Percentiles rank a stretch among this genome's conserved stretches.
phyloP scores from a whole-genome alignment of 1,284 basidiomycete species.

The Trichosporon sp. region DNA sequence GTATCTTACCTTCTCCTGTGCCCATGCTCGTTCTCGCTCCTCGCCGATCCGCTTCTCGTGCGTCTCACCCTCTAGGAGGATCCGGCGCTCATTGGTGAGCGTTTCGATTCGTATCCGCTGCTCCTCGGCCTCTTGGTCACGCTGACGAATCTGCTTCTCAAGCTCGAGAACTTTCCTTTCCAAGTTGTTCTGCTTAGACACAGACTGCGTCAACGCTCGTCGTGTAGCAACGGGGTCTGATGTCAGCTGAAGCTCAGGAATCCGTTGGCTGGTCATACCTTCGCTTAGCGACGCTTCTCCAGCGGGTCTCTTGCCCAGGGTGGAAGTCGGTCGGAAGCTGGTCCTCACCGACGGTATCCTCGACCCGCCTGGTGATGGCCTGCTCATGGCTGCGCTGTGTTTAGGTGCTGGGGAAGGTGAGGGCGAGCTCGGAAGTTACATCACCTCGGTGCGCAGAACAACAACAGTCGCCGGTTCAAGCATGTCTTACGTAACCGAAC shows the following conservation, averaged over 20 bases:
- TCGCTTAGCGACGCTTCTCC: conserved; percentile 25
- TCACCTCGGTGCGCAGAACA: not conserved
- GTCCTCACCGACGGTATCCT: not conserved
- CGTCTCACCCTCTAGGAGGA: conserved; percentile 26
- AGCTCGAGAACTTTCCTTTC: conserved; percentile 24
- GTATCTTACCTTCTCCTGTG: conserved; percentile 30
- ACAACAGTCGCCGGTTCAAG: not conserved
- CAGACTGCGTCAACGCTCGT: conserved; percentile 17
- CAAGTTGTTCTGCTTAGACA: conserved; percentile 17
- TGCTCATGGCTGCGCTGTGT: not conserved
- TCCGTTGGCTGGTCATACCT: not conserved
- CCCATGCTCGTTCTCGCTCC: conserved; percentile 26
- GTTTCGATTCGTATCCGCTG: conserved; percentile 26
- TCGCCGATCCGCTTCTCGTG: conserved; percentile 23
- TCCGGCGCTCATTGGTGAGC: conserved; percentile 25
- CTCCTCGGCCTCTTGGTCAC: conserved; percentile 24
- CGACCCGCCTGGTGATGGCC: not conserved
- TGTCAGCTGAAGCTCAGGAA: not conserved
- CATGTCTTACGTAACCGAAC: not conserved
- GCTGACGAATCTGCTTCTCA: conserved; percentile 17
- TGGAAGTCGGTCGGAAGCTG: conserved; percentile 11
- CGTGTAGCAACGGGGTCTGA: conserved; percentile 18
- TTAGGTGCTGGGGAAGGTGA: not conserved
- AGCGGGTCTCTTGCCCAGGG: conserved; percentile 21
- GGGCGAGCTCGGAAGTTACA: not conserved